phyloP scores from a whole-genome alignment of 2,329 filamentous ascomycete species.

The Ophiostoma sp. region DNA sequence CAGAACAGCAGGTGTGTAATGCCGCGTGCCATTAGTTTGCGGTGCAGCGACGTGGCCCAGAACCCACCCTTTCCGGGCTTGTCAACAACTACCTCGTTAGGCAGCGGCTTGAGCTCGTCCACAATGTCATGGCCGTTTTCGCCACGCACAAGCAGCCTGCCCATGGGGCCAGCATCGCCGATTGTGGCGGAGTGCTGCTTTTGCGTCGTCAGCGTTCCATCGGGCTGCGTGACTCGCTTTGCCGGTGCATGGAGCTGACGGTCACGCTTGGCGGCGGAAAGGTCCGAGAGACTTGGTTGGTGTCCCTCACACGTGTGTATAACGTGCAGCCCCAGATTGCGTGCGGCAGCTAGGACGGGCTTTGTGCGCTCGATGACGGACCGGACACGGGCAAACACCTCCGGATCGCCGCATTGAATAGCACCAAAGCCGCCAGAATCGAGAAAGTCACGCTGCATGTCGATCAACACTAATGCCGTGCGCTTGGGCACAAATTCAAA shows the following conservation, averaged over 20 bases:
- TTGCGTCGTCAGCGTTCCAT: neutral
- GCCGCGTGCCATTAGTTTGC: neutral
- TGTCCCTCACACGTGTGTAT: neutral
- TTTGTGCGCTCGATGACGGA: slow-evolving; percentile 39
- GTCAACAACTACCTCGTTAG: neutral
- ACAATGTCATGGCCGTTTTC: neutral
- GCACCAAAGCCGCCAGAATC: slow-evolving; percentile 45
- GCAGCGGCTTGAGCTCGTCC: neutral
- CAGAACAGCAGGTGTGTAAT: neutral
- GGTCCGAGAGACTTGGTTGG: neutral
- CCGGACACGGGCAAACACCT: slow-evolving; percentile 34
- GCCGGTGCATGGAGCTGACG: neutral
- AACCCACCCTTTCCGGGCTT: neutral
- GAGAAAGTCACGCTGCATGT: slow-evolving; percentile 51
- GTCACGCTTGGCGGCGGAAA: neutral
- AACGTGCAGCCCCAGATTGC: neutral
- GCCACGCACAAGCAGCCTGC: neutral
- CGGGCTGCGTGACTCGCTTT: neutral
- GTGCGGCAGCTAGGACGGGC: slow-evolving; percentile 35
- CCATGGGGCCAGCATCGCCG: neutral
- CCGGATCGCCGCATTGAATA: slow-evolving; percentile 40
- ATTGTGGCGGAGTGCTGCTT: neutral
- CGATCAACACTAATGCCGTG: slow-evolving; percentile 49
- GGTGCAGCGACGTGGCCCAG: neutral
- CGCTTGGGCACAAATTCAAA: neutral